A percentile compares a stretch with the other conserved stretches of the same genome.
phyloP scores from a whole-genome alignment of 306 rosid species.

The Rosa persica region DNA sequence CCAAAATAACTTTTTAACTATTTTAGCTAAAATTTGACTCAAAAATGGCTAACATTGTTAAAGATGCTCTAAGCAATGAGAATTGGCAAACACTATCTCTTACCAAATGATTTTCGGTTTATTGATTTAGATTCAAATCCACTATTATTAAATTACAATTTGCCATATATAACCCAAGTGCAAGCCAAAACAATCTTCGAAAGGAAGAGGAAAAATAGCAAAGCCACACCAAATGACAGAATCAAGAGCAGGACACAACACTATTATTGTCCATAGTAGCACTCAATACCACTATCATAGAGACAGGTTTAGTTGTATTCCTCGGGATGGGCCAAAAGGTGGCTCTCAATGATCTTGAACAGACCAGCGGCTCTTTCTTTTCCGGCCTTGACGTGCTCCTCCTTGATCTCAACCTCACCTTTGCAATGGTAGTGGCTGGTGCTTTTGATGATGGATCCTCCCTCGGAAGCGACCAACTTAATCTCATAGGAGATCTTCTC shows the following conservation, averaged over 20 bases:
- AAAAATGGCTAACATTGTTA: too few species aligned
- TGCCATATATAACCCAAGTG: background rate
- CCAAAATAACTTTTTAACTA: too few species aligned
- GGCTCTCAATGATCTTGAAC: conserved; percentile 37
- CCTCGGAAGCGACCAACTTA: conserved; percentile 31
- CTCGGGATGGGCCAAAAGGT: conserved; percentile 33
- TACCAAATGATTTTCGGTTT: background rate
- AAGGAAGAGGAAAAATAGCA: background rate
- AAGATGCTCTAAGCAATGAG: background rate
- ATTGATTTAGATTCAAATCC: background rate
- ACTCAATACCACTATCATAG: background rate
- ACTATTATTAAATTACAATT: background rate
- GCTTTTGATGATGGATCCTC: conserved; percentile 40
- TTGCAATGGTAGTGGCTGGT: conserved; percentile 29
- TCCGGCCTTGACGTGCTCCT: conserved; percentile 25
- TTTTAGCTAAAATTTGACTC: too few species aligned
- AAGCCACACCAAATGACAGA: background rate
- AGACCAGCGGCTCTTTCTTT: conserved; percentile 31
- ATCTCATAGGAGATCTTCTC: conserved; percentile 41
- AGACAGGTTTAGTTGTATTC: conserved; percentile 25
- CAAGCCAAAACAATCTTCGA: background rate
- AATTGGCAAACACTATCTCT: background rate
- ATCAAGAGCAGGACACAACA: conserved; percentile 1
- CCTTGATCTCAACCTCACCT: conserved; percentile 27
- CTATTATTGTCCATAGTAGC: background rate